Conservation (phyloP, 1,139 yeast species). For the Pneumocystis canis region DNA sequence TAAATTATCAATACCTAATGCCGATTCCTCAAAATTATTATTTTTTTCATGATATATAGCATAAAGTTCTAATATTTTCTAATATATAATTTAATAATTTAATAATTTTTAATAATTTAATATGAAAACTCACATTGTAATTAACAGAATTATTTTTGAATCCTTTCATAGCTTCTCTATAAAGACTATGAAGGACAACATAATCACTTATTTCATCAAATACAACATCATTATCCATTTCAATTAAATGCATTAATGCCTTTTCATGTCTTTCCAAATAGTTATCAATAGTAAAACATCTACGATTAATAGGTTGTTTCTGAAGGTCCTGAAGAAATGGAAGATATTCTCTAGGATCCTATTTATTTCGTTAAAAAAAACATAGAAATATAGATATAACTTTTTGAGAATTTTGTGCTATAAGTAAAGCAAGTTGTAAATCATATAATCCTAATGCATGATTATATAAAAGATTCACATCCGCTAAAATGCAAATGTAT, state of each 20-base stretch:
- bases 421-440: constrained; percentile 58
- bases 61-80: constrained; percentile 28
- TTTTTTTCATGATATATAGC: constrained; percentile 46
- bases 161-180: constrained; percentile 45
- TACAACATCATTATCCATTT: constrained; percentile 29
- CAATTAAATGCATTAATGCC: constrained; percentile 55
- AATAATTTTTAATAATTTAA: neutral
- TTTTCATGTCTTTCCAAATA: constrained; percentile 49
- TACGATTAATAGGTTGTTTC: constrained; percentile 48
- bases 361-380: neutral
- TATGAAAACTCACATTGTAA: neutral
- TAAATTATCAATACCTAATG: constrained; percentile 19
- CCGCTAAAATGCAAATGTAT: constrained; percentile 82
- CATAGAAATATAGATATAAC: neutral
- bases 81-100: constrained; percentile 18
- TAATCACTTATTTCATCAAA: constrained; percentile 54
- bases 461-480: constrained; percentile 66
- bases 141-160: neutral
- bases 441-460: constrained; percentile 74
- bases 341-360: constrained; percentile 86
- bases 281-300: constrained; percentile 67
- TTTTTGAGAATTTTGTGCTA: constrained; percentile 93
- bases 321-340: constrained; percentile 79
- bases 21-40: constrained; percentile 20
- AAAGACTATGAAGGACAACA: constrained; percentile 59